Base-by-base conservation (phyloP, 176 grass and related monocot genomes). In the Saccharum spontaneum region DNA sequence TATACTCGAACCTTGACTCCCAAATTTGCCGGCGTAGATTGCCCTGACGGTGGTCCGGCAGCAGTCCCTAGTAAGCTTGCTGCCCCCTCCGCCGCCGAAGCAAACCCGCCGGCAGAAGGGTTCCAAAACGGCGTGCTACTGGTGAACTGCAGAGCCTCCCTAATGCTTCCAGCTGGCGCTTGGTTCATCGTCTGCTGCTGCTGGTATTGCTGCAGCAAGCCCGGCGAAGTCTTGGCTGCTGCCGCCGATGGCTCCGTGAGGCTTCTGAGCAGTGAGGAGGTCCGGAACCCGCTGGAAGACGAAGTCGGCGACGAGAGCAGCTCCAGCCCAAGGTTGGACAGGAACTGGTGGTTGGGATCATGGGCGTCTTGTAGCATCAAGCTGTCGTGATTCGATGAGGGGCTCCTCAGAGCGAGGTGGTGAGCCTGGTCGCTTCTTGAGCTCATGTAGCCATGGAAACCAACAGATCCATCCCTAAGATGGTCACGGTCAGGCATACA, bases 61-160 rank as follows among this genome's bases (percentile, higher is more conserved):
- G 79, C 26, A 1, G 44, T 54, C 3, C 61, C 61, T 17, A 60
- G 46, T 34, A 82, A 59, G 61, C 8, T 15, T 60, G 61, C 24
- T 18, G 71, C 3, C 8, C 28, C 86, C 0, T 83, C 77, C 0
- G 39, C 60, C 16, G 60, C 34, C 3, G 62, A 37, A 7, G 24
- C 4, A 28, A 87, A 75, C 16, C 77, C 68, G 3, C 77, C 73
- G 4, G 73, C 36, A 36, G 89, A 86, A 64, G 87, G 78, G 67
- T 70, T 94, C 94, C 90, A 90, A 83, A 91, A 97, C 18, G 83
- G 80, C 2, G 92, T 83, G 39, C 54, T 74, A n/a, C 83, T 94
- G 11, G 61, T 72, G 79, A 88, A 94, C 38, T 93, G 87, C 14
- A 88, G 44, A 83, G 87, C 83, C 66, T 87, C 78, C 45, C 85